Conservation (phyloP, 805 yeast genomes). For the Nakazawaea ernobii region DNA sequence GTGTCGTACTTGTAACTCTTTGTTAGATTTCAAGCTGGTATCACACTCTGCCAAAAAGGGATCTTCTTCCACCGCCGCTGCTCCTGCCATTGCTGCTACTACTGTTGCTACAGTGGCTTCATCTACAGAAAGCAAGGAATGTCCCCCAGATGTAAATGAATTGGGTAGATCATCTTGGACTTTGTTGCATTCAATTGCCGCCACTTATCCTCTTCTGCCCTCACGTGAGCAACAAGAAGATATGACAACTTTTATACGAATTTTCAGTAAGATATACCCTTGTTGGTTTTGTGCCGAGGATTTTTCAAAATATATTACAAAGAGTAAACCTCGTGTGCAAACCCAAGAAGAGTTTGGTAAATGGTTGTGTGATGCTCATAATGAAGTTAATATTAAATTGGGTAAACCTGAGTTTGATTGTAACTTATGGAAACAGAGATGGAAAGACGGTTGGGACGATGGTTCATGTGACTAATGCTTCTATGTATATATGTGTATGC, state of each 20-base stretch:
- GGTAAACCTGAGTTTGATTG: conserved; percentile 89
- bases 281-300: conserved; percentile 93
- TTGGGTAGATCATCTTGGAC: conserved; percentile 92
- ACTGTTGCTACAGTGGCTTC: conserved; percentile 11
- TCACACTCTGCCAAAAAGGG: conserved; percentile 20
- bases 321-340: conserved; percentile 49
- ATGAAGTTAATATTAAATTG: conserved; percentile 79
- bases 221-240: conserved; percentile 56
- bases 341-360: conserved; percentile 75
- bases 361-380: conserved; percentile 96
- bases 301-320: conserved; percentile 55
- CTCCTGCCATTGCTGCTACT: conserved; percentile 18
- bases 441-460: conserved; percentile 93
- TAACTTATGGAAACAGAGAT: conserved; percentile 83
- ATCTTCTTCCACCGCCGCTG: conserved; percentile 15
- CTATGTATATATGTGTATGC: conserved; percentile 11
- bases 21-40: conserved; percentile 74
- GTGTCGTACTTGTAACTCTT: conserved; percentile 84
- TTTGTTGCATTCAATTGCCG: conserved; percentile 83
- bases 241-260: conserved; percentile 58
- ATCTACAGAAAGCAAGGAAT: conserved; percentile 35
- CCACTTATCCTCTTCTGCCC: conserved; percentile 76
- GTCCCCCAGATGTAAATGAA: conserved; percentile 82
- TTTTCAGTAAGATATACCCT: conserved; percentile 82
- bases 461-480: conserved; percentile 37